Conservation (phyloP, 257 asterid genomes). For the Solanum bulbocastanum region DNA sequence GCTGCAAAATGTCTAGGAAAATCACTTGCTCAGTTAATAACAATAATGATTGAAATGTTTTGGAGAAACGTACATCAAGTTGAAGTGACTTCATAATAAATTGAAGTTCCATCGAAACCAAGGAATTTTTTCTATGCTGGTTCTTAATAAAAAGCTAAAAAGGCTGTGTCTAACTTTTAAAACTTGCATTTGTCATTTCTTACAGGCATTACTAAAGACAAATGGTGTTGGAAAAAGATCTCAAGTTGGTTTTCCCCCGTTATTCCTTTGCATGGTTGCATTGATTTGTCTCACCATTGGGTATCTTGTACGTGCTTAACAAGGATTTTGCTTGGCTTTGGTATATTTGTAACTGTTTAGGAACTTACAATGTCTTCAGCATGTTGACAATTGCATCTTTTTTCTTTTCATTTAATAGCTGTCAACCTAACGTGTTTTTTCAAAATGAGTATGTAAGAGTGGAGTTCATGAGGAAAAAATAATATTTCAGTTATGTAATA, state of each 20-base stretch:
- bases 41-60: neutral
- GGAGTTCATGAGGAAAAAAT: neutral
- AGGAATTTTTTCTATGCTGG: neutral
- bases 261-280: conserved; percentile 30
- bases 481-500: neutral
- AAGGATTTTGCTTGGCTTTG: neutral
- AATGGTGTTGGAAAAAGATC: conserved; percentile 11
- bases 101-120: neutral
- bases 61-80: neutral
- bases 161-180: neutral
- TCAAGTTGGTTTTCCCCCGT: conserved; percentile 34
- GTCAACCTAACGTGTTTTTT: neutral
- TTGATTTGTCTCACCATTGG: conserved; percentile 28
- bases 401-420: neutral
- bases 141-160: neutral
- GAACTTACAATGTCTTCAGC: neutral
- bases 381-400: neutral
- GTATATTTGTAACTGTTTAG: neutral
- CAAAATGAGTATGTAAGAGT: neutral
- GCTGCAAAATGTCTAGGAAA: neutral
- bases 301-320: conserved; percentile 11
- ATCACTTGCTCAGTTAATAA: neutral
- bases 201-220: conserved; percentile 23
- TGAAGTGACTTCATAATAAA: neutral
- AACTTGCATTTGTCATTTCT: neutral